Conservation (phyloP, 345 rosid genomes). For the Citrus unshiu region DNA sequence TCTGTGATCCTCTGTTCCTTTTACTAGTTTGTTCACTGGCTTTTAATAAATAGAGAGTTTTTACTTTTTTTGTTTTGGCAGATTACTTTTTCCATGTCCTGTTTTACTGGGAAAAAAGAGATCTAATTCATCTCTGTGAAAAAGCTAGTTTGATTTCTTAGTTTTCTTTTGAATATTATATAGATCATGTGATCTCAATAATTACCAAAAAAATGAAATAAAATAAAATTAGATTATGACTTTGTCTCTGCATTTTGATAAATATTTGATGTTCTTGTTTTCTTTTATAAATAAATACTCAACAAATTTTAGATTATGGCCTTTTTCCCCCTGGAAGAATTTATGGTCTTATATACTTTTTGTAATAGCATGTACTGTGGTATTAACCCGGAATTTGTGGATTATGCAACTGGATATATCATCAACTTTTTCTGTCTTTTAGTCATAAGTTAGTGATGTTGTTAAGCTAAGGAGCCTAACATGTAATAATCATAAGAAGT, state of each 20-base stretch:
- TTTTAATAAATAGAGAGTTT: neutral
- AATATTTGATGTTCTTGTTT: neutral
- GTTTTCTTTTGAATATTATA: neutral
- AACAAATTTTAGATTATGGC: neutral
- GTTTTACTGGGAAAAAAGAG: neutral
- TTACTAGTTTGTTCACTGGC: neutral
- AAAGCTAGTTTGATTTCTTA: neutral
- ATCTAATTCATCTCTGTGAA: neutral
- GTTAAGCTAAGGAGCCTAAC: neutral
- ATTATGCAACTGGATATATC: neutral
- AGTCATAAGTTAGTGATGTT: neutral
- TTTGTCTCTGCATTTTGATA: neutral
- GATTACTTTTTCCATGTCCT: neutral
- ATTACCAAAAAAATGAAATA: neutral
- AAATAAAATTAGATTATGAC: neutral
- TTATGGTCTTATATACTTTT: neutral
- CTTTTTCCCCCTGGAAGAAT: too few relatives aligned
- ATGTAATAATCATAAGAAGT: neutral
- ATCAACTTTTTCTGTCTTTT: neutral
- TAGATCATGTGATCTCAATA: neutral
- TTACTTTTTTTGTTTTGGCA: neutral
- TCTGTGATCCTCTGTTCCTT: slow-evolving; percentile 1
- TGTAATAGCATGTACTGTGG: neutral
- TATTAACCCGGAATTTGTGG: neutral
- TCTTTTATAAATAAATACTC: slow-evolving; percentile 4